Evolutionary conservation across 495 filamentous ascomycete genomes (phyloP).

Genomic region (Hyaloscypha finlandica): DNA sequence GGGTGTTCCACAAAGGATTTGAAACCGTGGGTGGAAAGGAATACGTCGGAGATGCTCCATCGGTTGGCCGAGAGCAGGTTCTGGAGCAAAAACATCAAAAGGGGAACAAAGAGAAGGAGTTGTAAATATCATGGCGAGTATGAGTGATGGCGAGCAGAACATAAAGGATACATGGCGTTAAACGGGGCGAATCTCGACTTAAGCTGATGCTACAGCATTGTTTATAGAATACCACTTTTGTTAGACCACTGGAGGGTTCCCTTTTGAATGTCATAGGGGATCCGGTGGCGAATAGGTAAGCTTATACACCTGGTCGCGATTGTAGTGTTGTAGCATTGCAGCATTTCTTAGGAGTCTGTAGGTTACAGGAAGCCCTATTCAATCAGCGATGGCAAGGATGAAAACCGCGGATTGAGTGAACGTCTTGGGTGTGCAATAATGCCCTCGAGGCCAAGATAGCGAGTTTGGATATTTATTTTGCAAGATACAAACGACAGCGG

Average conservation of each 20-base stretch:
- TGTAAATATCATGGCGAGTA: constrained; percentile 31
- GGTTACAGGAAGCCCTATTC: no score
- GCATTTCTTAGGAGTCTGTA: no score
- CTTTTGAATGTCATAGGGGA: not conserved
- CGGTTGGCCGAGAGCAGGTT: constrained; percentile 57
- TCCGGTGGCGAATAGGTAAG: not conserved
- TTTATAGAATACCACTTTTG: constrained; percentile 13
- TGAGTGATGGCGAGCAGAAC: constrained; percentile 1
- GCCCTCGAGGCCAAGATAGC: not conserved
- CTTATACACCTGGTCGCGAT: no score
- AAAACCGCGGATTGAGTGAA: no score
- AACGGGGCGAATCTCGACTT: constrained; percentile 19
- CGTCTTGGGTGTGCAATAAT: not conserved
- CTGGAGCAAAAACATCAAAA: constrained; percentile 44
- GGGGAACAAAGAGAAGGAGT: constrained; percentile 56
- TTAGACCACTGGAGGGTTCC: not conserved
- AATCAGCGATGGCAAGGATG: no score
- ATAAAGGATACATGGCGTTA: constrained; percentile 16
- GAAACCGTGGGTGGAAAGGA: constrained; percentile 64
- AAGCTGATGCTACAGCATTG: constrained; percentile 54
- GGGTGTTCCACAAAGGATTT: constrained; percentile 80
- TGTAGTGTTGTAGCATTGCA: no score
- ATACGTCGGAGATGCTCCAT: constrained; percentile 49
- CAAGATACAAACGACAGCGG: not conserved
- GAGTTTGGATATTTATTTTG: not conserved